phyloP scores from a whole-genome alignment of 805 yeast genomes.

The Pichia eremophila region DNA sequence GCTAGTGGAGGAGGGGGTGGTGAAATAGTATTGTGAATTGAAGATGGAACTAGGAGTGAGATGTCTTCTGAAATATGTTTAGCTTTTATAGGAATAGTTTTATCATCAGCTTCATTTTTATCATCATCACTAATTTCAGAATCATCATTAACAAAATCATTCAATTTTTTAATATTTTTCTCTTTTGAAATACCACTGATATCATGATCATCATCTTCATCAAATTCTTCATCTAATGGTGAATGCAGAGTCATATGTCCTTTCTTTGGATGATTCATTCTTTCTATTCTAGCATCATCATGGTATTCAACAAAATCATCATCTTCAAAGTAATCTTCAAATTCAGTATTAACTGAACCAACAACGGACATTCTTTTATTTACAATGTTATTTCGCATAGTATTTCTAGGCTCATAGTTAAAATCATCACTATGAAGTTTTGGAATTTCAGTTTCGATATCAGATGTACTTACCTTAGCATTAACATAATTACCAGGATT shows the following conservation, averaged over 20 bases:
- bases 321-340: not conserved
- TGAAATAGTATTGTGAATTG: no score
- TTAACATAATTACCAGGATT: no score
- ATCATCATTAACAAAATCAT: not conserved
- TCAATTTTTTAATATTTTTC: not conserved
- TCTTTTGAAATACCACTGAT: no score
- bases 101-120: not conserved
- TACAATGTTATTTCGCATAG: not conserved
- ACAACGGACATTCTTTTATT: not conserved
- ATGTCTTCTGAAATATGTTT: no score
- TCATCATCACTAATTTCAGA: not conserved
- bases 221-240: not conserved
- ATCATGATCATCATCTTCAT: not conserved
- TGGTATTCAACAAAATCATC: not conserved
- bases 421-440: not conserved
- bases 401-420: not conserved
- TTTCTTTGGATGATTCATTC: not conserved
- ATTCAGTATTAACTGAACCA: not conserved
- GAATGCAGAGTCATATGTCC: not conserved
- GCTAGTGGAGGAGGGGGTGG: slow-evolving; percentile 4
- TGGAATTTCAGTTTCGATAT: no score
- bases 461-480: not conserved
- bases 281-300: not conserved
- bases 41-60: no score
- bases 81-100: not conserved